Base-by-base conservation (phyloP, 257 asterid genomes). In the Nicotiana sylvestris region DNA sequence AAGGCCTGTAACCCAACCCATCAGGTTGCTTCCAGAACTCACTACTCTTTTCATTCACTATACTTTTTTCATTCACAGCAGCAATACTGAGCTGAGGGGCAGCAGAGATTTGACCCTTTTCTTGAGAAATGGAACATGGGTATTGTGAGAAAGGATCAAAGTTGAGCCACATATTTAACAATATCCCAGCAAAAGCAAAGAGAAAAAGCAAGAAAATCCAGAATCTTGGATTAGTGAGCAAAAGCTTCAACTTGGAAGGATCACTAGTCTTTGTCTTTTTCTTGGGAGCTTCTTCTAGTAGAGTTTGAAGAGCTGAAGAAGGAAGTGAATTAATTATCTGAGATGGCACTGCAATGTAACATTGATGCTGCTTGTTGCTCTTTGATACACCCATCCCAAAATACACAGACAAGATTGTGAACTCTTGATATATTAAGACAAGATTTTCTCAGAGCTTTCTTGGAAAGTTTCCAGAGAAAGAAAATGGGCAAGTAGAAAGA, bases 21-120 rank as follows among this genome's bases (percentile, higher is more conserved):
- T 93, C 90, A 57, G 98, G 98, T 89, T 95, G 99, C 86, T 83
- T 86, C 99, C 99, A 95, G 39, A 95, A 95, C 88, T 81, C 91
- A 1, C 81, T 84, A 58, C 80, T 78, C 32, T 85, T 93, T 6
- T 78, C 77, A 78, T 81, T 84, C 49, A 51, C 87, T 12, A 18
- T 78, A 5, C 64, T 30, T 29, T 32, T 66, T 60, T 46, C 74
- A 1, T 84, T 8, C 88, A 90, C 88, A 69, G 46, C 46, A 37
- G 46, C 46, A 37, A 37, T 37, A 37, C 9, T 37, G 46, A 37
- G 46, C 46, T 37, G 46, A 37, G 46, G 46, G 9, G 46, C 2
- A 37, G 15, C 30, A 4, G 89, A 84, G 18, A 85, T 64, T 1
- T 55, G 13, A 0, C 81, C 83, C 33, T 87, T 88, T 30, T 87